These are phyloP conservation scores for Starmerella riodocensis DNA, from an alignment of 805 yeast genomes.

Conservation along the genomic window DNA sequence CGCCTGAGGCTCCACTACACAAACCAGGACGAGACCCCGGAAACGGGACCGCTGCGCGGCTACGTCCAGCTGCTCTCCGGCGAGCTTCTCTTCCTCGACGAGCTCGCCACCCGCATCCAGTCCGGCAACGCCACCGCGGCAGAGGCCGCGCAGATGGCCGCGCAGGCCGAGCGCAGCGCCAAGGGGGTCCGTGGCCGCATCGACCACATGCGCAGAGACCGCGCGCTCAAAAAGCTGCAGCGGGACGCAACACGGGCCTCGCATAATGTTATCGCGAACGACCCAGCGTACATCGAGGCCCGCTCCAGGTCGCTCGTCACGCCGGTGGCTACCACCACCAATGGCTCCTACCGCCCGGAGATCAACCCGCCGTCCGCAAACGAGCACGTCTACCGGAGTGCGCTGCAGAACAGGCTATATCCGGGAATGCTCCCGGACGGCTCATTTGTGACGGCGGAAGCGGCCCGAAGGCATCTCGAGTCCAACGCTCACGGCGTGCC, in stretches of 20 bases:
- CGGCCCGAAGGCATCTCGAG: too few species aligned
- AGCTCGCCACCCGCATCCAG: not conserved
- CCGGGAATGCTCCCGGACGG: conserved; percentile 16
- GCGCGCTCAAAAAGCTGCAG: conserved; percentile 6
- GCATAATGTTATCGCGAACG: not conserved
- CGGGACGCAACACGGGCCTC: not conserved
- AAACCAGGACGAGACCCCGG: not conserved
- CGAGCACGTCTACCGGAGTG: conserved; percentile 3
- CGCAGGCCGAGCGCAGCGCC: conserved; percentile 1
- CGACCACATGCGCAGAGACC: not conserved
- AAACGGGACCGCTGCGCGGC: not conserved
- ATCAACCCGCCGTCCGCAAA: conserved; percentile 2
- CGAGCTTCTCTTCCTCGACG: conserved; percentile 1
- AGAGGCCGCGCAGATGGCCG: not conserved
- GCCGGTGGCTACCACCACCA: conserved; percentile 5
- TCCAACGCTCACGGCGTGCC: too few species aligned
- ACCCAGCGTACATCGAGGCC: conserved; percentile 11
- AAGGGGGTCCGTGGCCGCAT: conserved; percentile 6
- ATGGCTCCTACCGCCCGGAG: conserved; percentile 6
- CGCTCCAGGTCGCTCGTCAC: conserved; percentile 14
- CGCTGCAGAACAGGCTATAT: not conserved
- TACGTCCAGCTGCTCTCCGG: not conserved
- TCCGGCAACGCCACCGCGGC: not conserved
- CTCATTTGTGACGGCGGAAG: not conserved
- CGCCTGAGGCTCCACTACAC: not conserved